Evolutionary conservation across 2,329 filamentous ascomycete genomes (phyloP), one percentile per base, ranked within the genome.

Genomic region (Hypomyces rosellus): DNA sequence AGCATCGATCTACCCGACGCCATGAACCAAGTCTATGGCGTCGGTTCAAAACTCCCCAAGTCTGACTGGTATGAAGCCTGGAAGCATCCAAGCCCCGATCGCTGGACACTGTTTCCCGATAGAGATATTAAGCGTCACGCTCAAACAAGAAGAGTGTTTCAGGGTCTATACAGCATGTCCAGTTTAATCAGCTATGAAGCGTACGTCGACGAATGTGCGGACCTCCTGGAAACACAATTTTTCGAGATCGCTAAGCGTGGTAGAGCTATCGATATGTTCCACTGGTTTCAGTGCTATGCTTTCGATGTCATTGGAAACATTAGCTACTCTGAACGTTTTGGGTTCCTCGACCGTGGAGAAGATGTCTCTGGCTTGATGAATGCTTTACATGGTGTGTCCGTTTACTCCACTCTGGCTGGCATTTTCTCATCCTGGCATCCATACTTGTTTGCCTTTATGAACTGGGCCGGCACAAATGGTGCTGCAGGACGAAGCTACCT

Each of bases 261-360:
- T 5, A 14, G 37, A 18, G 20, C 36, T 20, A 48, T 78, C 3
- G 65, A 80, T 52, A 54, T 75, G 38, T 57, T 58, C 4, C 63
- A 69, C 44, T 74, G 69, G 68, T 60, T 76, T 25, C 73, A 76
- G 53, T 75, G 65, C 53, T 77, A 71, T 49, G 73, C 72, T 0
- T 74, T 75, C 40, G 73, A 78, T 51, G 74, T 78, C 2, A 77
- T 80, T 34, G 74, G 74, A 2, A 66, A 72, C 34, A 74, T 80
- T 39, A 77, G 72, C 0, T 65, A 61, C 49, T 67, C 59, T 22
- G 60, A 58, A 5, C 54, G 60, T 0, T 64, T 70, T 55, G 75
- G 74, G 0, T 75, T 78, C 49, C 61, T 78, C 1, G 72, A 77
- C 37, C 47, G 54, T 14, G 74, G 73, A 0, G 59, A 70, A 6